Evolutionary conservation across 495 filamentous ascomycete genomes (phyloP).

Genomic region (Talaromyces thailandensis): DNA sequence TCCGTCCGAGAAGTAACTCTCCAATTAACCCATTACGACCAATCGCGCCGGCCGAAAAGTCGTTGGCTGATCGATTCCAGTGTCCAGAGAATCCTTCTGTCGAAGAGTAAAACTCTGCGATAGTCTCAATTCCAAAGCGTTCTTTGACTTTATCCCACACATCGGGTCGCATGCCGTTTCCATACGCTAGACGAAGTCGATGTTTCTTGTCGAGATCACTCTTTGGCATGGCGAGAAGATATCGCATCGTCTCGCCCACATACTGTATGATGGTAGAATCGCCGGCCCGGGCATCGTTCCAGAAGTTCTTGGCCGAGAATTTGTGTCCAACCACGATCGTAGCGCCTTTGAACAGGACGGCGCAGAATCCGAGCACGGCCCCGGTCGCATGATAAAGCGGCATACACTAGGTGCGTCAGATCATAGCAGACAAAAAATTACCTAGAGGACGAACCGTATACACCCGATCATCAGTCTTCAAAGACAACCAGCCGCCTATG

Average conservation of each 20-base stretch:
- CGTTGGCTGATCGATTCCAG: constrained; percentile 71
- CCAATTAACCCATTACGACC: constrained; percentile 64
- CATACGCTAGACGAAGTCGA: constrained; percentile 71
- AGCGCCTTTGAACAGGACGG: constrained; percentile 47
- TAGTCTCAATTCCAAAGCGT: constrained; percentile 71
- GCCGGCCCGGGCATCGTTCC: constrained; percentile 64
- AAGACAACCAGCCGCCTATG: constrained; percentile 43
- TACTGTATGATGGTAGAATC: constrained; percentile 85
- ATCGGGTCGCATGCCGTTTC: constrained; percentile 88
- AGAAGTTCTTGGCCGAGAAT: constrained; percentile 78
- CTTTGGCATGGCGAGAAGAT: constrained; percentile 68
- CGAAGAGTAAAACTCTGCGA: constrained; percentile 85
- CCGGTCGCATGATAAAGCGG: constrained; percentile 91
- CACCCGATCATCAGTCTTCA: constrained; percentile 55
- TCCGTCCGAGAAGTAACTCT: constrained; percentile 39
- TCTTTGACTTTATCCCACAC: constrained; percentile 84
- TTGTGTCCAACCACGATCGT: constrained; percentile 68
- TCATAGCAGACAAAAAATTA: not conserved
- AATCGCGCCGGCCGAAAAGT: constrained; percentile 70
- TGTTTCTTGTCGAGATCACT: constrained; percentile 68
- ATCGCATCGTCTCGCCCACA: constrained; percentile 90
- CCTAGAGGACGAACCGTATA: constrained; percentile 56
- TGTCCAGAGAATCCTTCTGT: constrained; percentile 69
- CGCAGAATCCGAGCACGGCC: constrained; percentile 56
- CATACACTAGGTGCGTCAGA: constrained; percentile 56